Evolutionary conservation across 129 eudicot genomes (phyloP), one percentile per base, ranked within the genome.

Genomic region (Lonicera japonica): DNA sequence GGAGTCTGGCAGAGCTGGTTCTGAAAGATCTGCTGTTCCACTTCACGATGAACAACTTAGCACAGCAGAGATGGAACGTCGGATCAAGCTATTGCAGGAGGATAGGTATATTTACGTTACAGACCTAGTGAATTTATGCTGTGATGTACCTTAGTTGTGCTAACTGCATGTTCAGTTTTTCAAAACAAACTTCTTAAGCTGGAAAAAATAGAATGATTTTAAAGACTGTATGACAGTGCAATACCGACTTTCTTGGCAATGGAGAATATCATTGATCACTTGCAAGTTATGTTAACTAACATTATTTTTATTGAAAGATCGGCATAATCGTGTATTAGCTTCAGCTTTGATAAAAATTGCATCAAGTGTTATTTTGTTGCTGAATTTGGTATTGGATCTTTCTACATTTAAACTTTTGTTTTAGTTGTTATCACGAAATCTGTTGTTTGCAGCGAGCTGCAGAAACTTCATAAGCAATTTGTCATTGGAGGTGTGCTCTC

Each of bases 401-500:
- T 11, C 6, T 41, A 57, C 39, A 8, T 58, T 16, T 10, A 25
- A 24, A 25, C 9, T 25, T 50, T 12, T 7, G 65, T 56, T 11
- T 50, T 46, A 45, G 60, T 53, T 66, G 40, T 58, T 61, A 21
- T 75, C 21, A 52, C 56, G 67, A 65, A 55, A 29, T 45, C 51
- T 18, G 29, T 21, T 66, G 36, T 46, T 57, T 80, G 64, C 77
- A 94, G 99, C 34, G 99, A 94, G 83, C 56, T 94, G 84, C 94
- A 79, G 86, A 85, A 74, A 77, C 96, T 94, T 72, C 99, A 94
- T 80, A 86, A 79, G 82, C 92, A 88, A 67, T 85, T 94, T 77
- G 99, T 94, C 48, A 64, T 78, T 17, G 89, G 94, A 61, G 77
- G 79, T 15, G 79, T 88, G 66, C 61, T 94, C 75, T 71, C 94